phyloP scores from a whole-genome alignment of 768 basidiomycete genomes.

The Kwoniella shandongensis region DNA sequence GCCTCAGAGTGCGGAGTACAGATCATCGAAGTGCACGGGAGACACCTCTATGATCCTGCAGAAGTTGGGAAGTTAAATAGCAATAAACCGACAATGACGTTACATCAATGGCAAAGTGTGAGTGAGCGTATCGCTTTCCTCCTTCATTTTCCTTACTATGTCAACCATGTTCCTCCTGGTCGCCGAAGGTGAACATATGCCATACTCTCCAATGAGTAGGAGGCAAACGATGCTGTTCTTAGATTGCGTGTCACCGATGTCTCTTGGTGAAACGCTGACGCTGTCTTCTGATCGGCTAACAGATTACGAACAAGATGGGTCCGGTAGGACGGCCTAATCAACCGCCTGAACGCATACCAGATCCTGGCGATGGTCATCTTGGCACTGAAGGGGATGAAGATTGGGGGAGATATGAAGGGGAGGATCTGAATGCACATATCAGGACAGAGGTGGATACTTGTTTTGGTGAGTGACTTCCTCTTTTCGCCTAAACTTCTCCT shows the following conservation, averaged over 20 bases:
- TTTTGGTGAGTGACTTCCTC: constrained; percentile 36
- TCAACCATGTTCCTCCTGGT: no score
- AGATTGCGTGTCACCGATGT: no score
- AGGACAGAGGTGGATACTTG: constrained; percentile 41
- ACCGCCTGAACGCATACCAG: constrained; percentile 40
- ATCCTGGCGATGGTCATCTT: constrained; percentile 40
- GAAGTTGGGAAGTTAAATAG: constrained; percentile 47
- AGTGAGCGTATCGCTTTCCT: constrained; percentile 25
- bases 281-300: neutral
- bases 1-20: constrained; percentile 44
- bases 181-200: no score
- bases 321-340: constrained; percentile 36
- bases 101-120: constrained; percentile 50
- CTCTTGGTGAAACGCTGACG: no score
- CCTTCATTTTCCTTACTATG: no score
- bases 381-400: constrained; percentile 12
- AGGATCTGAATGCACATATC: constrained; percentile 42
- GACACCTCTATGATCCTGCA: constrained; percentile 53
- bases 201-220: no score
- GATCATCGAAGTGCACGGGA: constrained; percentile 50
- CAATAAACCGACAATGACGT: constrained; percentile 50
- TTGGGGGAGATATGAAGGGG: constrained; percentile 16
- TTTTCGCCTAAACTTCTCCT: neutral
- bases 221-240: no score
- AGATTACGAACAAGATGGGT: constrained; percentile 47